phyloP scores from a whole-genome alignment of 257 asterid genomes.

The Solanum corneliomulleri region DNA sequence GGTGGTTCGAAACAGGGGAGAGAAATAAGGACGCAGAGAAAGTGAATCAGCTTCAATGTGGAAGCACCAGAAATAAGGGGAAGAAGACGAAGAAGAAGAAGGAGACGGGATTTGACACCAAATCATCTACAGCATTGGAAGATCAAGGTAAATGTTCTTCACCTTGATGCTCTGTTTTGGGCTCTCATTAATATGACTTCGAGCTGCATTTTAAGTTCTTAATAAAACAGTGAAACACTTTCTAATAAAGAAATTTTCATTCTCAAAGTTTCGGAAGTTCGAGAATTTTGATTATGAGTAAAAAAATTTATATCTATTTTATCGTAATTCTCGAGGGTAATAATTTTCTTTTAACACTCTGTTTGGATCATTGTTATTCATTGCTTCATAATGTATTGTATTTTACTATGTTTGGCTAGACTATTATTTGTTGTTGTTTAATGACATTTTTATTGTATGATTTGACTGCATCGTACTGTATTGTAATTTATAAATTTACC shows the following conservation, averaged over 20 bases:
- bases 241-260: too few species aligned
- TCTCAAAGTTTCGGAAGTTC: background rate
- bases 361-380: too few species aligned
- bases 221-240: background rate
- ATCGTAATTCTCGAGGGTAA: too few species aligned
- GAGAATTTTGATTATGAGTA: background rate
- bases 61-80: background rate
- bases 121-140: background rate
- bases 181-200: background rate
- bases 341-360: background rate
- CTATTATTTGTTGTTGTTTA: too few species aligned
- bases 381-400: too few species aligned
- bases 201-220: background rate
- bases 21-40: conserved; percentile 10
- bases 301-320: too few species aligned
- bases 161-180: background rate
- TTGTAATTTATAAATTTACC: too few species aligned
- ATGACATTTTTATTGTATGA: too few species aligned
- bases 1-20: conserved; percentile 13
- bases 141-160: background rate
- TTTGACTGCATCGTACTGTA: too few species aligned
- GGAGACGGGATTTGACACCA: background rate
- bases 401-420: too few species aligned
- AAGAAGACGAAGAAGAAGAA: background rate
- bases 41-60: background rate